A percentile compares a stretch with the other conserved stretches of the same genome.
Evolutionary conservation across 306 rosid genomes (phyloP).

Genomic region (Morella rubra): DNA sequence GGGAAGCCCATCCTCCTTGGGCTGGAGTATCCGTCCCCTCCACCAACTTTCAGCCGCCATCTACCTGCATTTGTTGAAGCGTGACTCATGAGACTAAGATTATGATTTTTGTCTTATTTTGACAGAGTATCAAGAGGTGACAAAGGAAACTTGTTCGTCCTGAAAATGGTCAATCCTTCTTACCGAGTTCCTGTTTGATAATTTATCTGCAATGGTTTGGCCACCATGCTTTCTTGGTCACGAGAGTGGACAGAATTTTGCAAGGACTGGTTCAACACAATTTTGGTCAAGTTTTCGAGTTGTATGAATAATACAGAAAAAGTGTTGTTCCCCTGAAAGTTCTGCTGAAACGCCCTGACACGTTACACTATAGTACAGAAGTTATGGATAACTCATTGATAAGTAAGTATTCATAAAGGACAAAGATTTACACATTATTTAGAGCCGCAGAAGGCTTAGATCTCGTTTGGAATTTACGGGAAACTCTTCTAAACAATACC

Average conservation of each 20-base stretch:
- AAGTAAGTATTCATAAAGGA: too few relatives aligned
- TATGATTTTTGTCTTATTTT: slow-evolving; percentile 5
- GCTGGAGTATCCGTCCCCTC: too few relatives aligned
- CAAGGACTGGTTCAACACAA: not conserved
- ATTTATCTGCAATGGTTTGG: not conserved
- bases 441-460: too few relatives aligned
- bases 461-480: too few relatives aligned
- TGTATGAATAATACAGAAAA: not conserved
- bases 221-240: not conserved
- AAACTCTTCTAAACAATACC: too few relatives aligned
- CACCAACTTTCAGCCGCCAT: too few relatives aligned
- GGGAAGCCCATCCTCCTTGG: too few relatives aligned
- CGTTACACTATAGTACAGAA: not conserved
- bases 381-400: too few relatives aligned
- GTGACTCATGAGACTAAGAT: not conserved
- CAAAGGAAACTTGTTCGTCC: slow-evolving; percentile 83
- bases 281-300: not conserved
- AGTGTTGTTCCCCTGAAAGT: not conserved
- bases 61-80: not conserved
- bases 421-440: too few relatives aligned
- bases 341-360: not conserved
- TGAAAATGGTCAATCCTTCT: slow-evolving; percentile 84
- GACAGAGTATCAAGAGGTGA: slow-evolving; percentile 92
- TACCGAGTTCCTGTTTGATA: slow-evolving; percentile 69
- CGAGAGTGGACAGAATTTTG: not conserved